A percentile compares a stretch with the other conserved stretches of the same genome.
These are phyloP conservation scores for Umbelopsis sp. DNA, from an alignment of 371 early-diverging fungal species.

Conservation along the genomic window DNA sequence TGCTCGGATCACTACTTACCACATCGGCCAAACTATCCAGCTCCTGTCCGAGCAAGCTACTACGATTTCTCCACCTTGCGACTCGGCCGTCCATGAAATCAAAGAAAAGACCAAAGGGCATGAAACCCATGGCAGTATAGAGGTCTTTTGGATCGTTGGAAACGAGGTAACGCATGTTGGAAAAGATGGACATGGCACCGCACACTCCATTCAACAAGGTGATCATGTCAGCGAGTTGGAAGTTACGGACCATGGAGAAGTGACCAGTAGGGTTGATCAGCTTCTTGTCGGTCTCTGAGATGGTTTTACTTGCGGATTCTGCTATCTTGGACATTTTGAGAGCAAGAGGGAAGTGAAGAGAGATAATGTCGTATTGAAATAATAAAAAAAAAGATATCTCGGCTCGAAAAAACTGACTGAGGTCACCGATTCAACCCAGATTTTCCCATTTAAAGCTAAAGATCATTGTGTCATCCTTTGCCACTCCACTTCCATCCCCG, in stretches of 20 bases:
- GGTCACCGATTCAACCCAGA: too few species aligned
- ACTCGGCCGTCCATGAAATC: conserved; percentile 79
- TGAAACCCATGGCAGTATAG: conserved; percentile 62
- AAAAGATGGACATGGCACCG: conserved; percentile 69
- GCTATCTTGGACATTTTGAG: conserved; percentile 3
- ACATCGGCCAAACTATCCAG: conserved; percentile 76
- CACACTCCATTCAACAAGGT: conserved; percentile 80
- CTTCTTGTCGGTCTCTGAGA: conserved; percentile 10
- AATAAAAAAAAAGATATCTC: background rate
- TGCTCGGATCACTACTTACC: conserved; percentile 37
- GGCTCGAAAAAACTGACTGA: too few species aligned
- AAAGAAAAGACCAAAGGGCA: conserved; percentile 70
- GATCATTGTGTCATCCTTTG: background rate
- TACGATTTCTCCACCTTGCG: conserved; percentile 69
- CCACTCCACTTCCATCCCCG: background rate
- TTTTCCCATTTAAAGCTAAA: background rate
- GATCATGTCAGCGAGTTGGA: conserved; percentile 74
- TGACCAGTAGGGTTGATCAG: conserved; percentile 9
- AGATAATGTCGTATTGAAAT: background rate
- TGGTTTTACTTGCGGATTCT: background rate
- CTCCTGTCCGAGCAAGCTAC: conserved; percentile 70
- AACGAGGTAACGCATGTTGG: conserved; percentile 68
- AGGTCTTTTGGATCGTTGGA: conserved; percentile 55
- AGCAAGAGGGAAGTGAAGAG: background rate
- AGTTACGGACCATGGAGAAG: conserved; percentile 40